Evolutionary conservation across 2,329 filamentous ascomycete species (phyloP).

Genomic region (Microsporum audouinii): DNA sequence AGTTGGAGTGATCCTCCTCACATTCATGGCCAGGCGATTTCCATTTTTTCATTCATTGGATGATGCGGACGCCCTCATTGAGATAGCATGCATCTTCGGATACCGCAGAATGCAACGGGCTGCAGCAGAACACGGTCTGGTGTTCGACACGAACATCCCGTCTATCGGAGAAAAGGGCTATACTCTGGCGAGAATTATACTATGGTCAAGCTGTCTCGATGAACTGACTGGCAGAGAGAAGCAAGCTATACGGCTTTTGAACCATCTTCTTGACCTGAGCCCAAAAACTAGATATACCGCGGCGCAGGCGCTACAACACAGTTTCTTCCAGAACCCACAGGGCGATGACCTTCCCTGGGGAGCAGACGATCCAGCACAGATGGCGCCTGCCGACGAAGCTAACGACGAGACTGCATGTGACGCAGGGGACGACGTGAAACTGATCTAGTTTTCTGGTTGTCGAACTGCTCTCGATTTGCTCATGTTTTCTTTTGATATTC

Average conservation of each 20-base stretch:
- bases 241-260: conserved; percentile 35
- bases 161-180: conserved; percentile 80
- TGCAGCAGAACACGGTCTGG: conserved; percentile 73
- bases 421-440: conserved; percentile 12
- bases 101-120: conserved; percentile 69
- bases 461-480: background rate
- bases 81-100: conserved; percentile 93
- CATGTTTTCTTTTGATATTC: background rate
- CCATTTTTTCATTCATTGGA: conserved; percentile 99
- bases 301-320: conserved; percentile 34
- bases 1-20: conserved; percentile 91
- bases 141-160: conserved; percentile 86
- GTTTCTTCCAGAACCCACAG: conserved; percentile 34
- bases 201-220: conserved; percentile 81
- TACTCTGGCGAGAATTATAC: conserved; percentile 79
- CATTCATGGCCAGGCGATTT: conserved; percentile 80
- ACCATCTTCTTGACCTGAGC: conserved; percentile 35
- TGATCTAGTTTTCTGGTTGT: conserved; percentile 6
- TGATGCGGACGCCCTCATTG: conserved; percentile 93
- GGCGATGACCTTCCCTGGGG: conserved; percentile 19
- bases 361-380: background rate
- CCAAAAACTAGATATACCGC: conserved; percentile 33
- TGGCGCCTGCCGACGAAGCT: background rate
- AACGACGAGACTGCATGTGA: conserved; percentile 8
- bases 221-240: conserved; percentile 41